Percentiles rank a stretch among this genome's conserved stretches.
Conservation (phyloP, 257 asterid species). For the Asclepias syriaca region DNA sequence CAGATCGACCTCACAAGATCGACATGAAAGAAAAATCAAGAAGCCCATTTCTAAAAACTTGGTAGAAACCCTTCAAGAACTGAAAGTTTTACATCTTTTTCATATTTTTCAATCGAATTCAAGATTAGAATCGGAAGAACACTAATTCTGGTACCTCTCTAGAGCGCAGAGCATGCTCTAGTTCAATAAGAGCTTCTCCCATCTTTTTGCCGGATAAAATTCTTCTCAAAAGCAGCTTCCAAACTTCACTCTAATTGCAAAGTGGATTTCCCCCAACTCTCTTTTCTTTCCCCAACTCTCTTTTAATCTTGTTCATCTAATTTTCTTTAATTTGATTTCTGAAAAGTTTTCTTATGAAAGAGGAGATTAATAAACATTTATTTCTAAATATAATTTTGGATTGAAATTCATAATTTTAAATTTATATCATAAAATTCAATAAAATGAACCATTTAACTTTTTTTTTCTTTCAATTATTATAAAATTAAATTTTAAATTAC, state of each 20-base stretch:
- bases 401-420: too few relatives aligned
- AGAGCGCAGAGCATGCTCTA: slow-evolving; percentile 33
- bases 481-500: too few relatives aligned
- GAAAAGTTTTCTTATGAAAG: too few relatives aligned
- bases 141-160: slow-evolving; percentile 23
- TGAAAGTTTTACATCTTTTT: not conserved
- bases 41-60: slow-evolving; percentile 7
- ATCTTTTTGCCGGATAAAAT: slow-evolving; percentile 10
- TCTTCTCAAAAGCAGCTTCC: not conserved
- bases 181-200: slow-evolving; percentile 33
- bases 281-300: too few relatives aligned
- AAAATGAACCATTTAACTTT: too few relatives aligned
- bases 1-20: not conserved
- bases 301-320: too few relatives aligned
- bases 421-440: too few relatives aligned
- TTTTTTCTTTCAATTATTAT: too few relatives aligned
- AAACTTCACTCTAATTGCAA: not conserved
- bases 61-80: slow-evolving; percentile 1
- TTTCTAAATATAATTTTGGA: too few relatives aligned
- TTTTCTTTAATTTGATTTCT: too few relatives aligned
- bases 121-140: not conserved
- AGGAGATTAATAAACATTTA: too few relatives aligned
- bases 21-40: not conserved
- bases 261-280: not conserved
- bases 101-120: not conserved